Evolutionary conservation across 192 early-diverging fungal species (phyloP).

Genomic region (Rhizoclosmatium sp.): DNA sequence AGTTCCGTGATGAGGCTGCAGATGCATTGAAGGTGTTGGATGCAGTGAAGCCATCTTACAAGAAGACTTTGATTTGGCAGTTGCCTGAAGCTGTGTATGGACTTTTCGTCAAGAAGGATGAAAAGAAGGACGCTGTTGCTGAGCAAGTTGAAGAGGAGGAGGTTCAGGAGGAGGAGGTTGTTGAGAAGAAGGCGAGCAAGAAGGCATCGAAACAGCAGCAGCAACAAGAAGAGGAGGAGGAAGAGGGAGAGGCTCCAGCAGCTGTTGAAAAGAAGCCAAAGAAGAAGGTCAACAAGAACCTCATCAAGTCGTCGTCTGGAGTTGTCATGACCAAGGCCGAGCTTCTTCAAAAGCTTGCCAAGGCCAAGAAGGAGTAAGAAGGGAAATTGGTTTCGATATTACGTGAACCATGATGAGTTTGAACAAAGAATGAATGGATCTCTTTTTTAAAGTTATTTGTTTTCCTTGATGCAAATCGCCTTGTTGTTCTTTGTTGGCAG

Average conservation of each 20-base stretch:
- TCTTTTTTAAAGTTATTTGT: background rate
- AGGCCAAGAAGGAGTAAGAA: slow-evolving; percentile 23
- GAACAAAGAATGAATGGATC: background rate
- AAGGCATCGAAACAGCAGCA: background rate
- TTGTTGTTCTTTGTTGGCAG: background rate
- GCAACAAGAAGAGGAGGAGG: slow-evolving; percentile 12
- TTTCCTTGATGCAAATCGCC: too few species aligned
- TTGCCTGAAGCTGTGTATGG: slow-evolving; percentile 18
- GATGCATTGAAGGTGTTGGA: slow-evolving; percentile 10
- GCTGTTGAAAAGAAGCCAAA: slow-evolving; percentile 3
- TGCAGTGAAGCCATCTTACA: slow-evolving; percentile 31
- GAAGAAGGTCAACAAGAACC: slow-evolving; percentile 6
- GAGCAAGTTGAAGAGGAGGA: slow-evolving; percentile 2
- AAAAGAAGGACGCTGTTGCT: background rate
- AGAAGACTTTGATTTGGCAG: slow-evolving; percentile 39
- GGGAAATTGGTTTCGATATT: background rate
- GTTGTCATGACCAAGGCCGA: slow-evolving; percentile 39
- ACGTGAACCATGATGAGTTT: too few species aligned
- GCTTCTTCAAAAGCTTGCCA: slow-evolving; percentile 29
- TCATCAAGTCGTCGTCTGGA: slow-evolving; percentile 23
- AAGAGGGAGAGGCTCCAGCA: slow-evolving; percentile 10
- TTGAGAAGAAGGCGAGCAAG: background rate
- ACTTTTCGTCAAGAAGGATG: slow-evolving; percentile 2
- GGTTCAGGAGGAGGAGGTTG: background rate
- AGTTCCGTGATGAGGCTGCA: slow-evolving; percentile 16